Evolutionary conservation across 176 grass and related monocot genomes (phyloP).

Genomic region (Carex pumila): DNA sequence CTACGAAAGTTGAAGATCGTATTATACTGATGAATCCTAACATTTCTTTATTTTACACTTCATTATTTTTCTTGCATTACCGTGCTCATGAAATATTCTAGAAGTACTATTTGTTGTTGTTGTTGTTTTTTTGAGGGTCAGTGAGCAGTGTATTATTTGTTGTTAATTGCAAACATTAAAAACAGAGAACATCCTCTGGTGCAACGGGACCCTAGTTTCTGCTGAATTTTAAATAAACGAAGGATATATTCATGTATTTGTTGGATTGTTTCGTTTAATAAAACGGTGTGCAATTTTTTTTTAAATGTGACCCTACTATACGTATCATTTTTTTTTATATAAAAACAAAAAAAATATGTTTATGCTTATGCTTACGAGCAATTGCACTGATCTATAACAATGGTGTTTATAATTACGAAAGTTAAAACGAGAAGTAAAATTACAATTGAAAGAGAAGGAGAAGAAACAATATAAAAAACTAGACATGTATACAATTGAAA

Average conservation of each 20-base stretch:
- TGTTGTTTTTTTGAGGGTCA: neutral
- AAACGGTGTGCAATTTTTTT: neutral
- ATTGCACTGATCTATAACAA: neutral
- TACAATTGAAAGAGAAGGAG: neutral
- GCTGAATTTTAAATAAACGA: neutral
- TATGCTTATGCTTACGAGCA: neutral
- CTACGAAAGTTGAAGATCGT: neutral
- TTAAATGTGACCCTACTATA: neutral
- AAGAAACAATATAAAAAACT: neutral
- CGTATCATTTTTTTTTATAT: neutral
- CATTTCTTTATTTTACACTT: neutral
- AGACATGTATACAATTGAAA: neutral
- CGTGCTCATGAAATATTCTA: neutral
- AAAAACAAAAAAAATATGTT: neutral
- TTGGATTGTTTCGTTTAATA: neutral
- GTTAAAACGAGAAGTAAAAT: neutral
- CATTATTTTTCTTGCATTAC: neutral
- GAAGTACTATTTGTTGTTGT: neutral
- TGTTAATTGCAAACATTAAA: neutral
- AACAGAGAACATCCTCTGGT: neutral
- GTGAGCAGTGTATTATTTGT: neutral
- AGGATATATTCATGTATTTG: neutral
- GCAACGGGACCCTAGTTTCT: neutral
- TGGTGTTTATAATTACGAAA: neutral
- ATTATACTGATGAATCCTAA: neutral